Base-by-base conservation (phyloP, 2,329 filamentous ascomycete genomes). In the Pestalotiopsis sp. region DNA sequence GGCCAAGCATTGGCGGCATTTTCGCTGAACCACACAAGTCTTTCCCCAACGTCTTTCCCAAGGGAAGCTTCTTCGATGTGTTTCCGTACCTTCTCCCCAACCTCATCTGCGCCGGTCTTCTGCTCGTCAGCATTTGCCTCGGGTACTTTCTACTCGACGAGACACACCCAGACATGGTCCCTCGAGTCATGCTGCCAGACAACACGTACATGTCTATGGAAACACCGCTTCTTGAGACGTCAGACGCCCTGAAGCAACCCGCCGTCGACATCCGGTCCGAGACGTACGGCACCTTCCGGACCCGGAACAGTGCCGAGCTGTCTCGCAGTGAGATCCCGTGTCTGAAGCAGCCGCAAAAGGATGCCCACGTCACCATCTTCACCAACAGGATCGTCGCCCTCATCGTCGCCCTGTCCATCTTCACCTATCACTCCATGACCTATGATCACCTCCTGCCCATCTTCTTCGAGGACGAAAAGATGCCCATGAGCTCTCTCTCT, bases 381-480 rank as follows among this genome's bases (percentile, higher is more conserved):
- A 84, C 82, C 78, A 84, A 85, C 79, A 88, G 87, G 56, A 90
- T 97, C 70, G 83, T 93, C 72, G 90, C 92, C 79, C 88, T 97
- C 66, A 90, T 96, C 52, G 76, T 94, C n/a, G 92, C 95, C 1
- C 83, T 98, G 62, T 93, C 92, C 59, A 93, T 98, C 71, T 97
- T 97, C 82, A 96, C 94, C 4, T 97, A 97, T 78, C 95, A 98
- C 81, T 94, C 92, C 49, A 98, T 98, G 94, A 94, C 92, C 0
- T 98, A 93, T 80, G 95, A 98, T 76, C 93, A 97, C 77, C 87
- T 98, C 0, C 85, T 97, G 66, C 95, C 95, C 7, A 97, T 98
- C 69, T 98, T 97, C 81, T 89, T 97, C 65, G 94, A 98, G 78
- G 94, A 97, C 74, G 86, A 90, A 56, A 87, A 88, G 38, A 82